Conservation (phyloP, 495 filamentous ascomycete species). For the Penicilliopsis zonata region DNA sequence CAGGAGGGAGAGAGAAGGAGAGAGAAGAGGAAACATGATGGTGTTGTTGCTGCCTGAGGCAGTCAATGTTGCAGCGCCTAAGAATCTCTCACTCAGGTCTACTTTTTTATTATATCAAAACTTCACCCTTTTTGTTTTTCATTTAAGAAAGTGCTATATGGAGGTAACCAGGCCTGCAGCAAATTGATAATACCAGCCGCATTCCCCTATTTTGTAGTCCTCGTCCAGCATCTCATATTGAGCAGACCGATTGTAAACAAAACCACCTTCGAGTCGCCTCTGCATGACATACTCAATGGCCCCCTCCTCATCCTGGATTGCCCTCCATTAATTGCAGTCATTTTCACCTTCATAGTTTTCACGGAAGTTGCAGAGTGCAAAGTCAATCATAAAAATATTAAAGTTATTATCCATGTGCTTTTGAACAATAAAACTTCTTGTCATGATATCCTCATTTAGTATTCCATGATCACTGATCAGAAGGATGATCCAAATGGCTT, state of each 20-base stretch:
- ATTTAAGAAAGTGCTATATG: too few relatives aligned
- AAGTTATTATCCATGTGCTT: conserved; percentile 1
- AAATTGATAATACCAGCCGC: too few relatives aligned
- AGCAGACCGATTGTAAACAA: conserved; percentile 10
- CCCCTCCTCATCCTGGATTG: conserved; percentile 14
- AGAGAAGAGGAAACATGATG: too few relatives aligned
- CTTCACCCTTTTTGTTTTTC: too few relatives aligned
- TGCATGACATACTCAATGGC: conserved; percentile 15
- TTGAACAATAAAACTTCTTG: conserved; percentile 16
- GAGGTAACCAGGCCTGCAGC: too few relatives aligned
- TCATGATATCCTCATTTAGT: conserved; percentile 15
- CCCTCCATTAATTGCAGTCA: conserved; percentile 12
- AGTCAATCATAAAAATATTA: conserved; percentile 20
- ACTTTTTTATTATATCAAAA: too few relatives aligned
- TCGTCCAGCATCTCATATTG: conserved; percentile 6
- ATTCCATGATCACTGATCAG: conserved; percentile 11
- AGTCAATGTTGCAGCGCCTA: too few relatives aligned
- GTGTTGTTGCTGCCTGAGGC: too few relatives aligned
- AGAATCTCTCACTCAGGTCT: too few relatives aligned
- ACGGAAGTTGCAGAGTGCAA: conserved; percentile 15
- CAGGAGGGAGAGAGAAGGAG: too few relatives aligned
- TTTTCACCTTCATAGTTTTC: conserved; percentile 7
- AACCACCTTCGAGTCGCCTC: conserved; percentile 7
- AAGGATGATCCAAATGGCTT: conserved; percentile 12
- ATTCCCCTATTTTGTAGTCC: conserved; percentile 4